Evolutionary conservation across 2,329 filamentous ascomycete species (phyloP).

Genomic region (Colletotrichum tabaci): DNA sequence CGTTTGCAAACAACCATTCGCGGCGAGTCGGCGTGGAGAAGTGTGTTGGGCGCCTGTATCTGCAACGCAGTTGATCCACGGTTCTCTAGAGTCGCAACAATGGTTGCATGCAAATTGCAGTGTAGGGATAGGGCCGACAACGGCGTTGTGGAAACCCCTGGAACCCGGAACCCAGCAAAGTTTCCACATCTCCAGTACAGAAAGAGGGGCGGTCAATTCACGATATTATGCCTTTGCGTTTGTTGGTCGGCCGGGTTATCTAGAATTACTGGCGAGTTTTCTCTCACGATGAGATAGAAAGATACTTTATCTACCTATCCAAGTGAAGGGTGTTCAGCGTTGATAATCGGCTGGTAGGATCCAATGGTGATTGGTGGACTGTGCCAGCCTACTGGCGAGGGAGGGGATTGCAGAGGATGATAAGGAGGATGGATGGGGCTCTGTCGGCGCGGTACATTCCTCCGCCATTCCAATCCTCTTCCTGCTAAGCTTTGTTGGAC

Average conservation of each 20-base stretch:
- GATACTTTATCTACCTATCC: no score
- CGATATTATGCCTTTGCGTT: slow-evolving; percentile 28
- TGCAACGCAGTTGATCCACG: slow-evolving; percentile 25
- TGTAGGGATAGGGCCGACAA: slow-evolving; percentile 29
- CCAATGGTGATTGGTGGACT: slow-evolving; percentile 25
- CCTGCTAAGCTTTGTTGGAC: slow-evolving; percentile 28
- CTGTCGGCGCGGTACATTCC: slow-evolving; percentile 22
- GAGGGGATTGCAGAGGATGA: slow-evolving; percentile 9
- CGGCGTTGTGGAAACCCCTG: slow-evolving; percentile 32
- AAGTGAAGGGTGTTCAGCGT: no score
- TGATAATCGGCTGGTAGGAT: no score
- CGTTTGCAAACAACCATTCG: neutral
- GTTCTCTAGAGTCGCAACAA: slow-evolving; percentile 32
- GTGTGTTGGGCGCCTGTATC: slow-evolving; percentile 16
- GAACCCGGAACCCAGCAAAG: slow-evolving; percentile 9
- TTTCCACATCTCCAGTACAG: slow-evolving; percentile 14
- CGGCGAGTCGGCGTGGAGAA: slow-evolving; percentile 1
- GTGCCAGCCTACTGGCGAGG: neutral
- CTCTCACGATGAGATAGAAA: neutral
- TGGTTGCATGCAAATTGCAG: slow-evolving; percentile 32
- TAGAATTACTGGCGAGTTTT: neutral
- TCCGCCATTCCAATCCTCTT: slow-evolving; percentile 23
- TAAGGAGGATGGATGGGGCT: slow-evolving; percentile 6
- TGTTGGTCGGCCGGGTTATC: slow-evolving; percentile 1
- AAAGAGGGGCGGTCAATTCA: slow-evolving; percentile 17